Evolutionary conservation across 139 green algal species (phyloP), one percentile per base, ranked within the genome.

Genomic region (Haematococcus lacustris): DNA sequence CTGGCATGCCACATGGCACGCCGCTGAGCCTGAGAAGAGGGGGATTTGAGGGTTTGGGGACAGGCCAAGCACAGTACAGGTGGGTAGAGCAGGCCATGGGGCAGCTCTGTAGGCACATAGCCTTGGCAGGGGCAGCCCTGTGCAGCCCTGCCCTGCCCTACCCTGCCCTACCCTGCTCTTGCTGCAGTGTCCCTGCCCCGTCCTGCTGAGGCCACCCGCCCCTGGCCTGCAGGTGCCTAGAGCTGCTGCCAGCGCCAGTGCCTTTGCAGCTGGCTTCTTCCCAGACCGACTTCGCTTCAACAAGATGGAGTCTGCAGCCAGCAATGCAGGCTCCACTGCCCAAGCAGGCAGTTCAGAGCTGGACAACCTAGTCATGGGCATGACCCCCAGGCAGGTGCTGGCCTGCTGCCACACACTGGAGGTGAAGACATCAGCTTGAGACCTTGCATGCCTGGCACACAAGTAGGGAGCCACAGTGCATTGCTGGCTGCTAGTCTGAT

Each of bases 261-360:
- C 82, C 32, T 87, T 87, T 61, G 71, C 82, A 1, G 23, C 71
- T 3, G 76, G 78, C 26, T 82, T 83, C 66, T 87, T 87, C 53
- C 68, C 73, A 1, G 17, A 35, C 67, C n/a, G 3, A 38, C 23
- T 23, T 6, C 38, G 3, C 59, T 40, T 6, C 59, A 32, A 5
- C 59, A 39, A n/a, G n/a, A n/a, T n/a, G n/a, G n/a, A n/a, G n/a
- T n/a, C n/a, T n/a, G n/a, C n/a, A n/a, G n/a, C n/a, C n/a, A n/a
- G n/a, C n/a, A n/a, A n/a, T n/a, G n/a, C n/a, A n/a, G n/a, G n/a
- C n/a, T n/a, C n/a, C n/a, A n/a, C n/a, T n/a, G n/a, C n/a, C n/a
- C n/a, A n/a, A n/a, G n/a, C n/a, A n/a, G n/a, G n/a, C n/a, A n/a
- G n/a, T n/a, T n/a, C n/a, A n/a, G n/a, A n/a, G n/a, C n/a, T n/a